A percentile compares a stretch with the other conserved stretches of the same genome.
These are phyloP conservation scores for Phialophora verrucosa DNA, from an alignment of 2,329 filamentous ascomycete species.

Conservation along the genomic window DNA sequence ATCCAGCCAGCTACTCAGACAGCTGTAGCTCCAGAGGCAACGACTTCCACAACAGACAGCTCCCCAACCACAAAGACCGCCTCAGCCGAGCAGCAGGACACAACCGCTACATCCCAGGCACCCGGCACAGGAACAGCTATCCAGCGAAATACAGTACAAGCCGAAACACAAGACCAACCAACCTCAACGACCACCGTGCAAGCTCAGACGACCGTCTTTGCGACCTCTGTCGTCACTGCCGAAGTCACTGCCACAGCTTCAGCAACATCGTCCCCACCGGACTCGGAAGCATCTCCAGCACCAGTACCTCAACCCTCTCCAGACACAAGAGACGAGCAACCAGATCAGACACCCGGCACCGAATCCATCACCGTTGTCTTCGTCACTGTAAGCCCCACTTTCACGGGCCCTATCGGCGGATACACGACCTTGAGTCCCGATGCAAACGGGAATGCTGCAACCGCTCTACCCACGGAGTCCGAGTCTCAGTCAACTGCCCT, in stretches of 20 bases:
- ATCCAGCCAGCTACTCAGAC: conserved; percentile 3
- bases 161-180: conserved; percentile 3
- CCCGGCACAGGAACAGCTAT: conserved; percentile 20
- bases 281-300: not conserved
- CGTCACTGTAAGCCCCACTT: conserved; percentile 59
- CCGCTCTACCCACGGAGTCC: not conserved
- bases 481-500: not conserved
- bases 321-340: conserved; percentile 3
- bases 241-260: conserved; percentile 22
- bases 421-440: conserved; percentile 47
- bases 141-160: conserved; percentile 11
- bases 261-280: not conserved
- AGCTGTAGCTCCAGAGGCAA: conserved; percentile 6
- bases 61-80: not conserved
- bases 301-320: conserved; percentile 3
- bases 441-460: conserved; percentile 10
- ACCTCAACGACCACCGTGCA: conserved; percentile 26
- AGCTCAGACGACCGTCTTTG: conserved; percentile 25
- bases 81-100: not conserved
- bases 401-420: conserved; percentile 55
- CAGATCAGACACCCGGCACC: conserved; percentile 13
- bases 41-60: not conserved
- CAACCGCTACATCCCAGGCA: not conserved
- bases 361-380: conserved; percentile 49
- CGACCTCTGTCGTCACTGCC: conserved; percentile 25